These are phyloP conservation scores for Ensete glaucum DNA, from an alignment of 176 grass and related monocot genomes.

Conservation along the genomic window DNA sequence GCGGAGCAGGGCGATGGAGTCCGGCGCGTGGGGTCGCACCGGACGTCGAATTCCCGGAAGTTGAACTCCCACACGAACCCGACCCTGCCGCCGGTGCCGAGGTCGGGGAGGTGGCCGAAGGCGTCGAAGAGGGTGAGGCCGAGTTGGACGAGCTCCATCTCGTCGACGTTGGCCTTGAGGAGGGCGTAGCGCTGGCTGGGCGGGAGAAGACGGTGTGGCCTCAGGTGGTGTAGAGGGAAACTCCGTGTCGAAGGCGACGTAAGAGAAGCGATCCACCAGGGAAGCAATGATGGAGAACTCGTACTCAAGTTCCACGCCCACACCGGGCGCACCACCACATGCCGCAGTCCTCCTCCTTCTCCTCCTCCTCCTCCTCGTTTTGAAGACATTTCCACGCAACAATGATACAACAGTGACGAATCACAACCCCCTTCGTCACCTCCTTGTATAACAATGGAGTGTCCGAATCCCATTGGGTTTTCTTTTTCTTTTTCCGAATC, in stretches of 20 bases:
- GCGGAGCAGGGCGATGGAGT: slow-evolving; percentile 3
- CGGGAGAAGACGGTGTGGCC: neutral
- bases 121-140: slow-evolving; percentile 8
- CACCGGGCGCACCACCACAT: neutral
- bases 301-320: neutral
- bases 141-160: neutral
- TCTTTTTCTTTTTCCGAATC: too few relatives aligned
- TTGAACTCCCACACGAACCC: slow-evolving; percentile 9
- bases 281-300: slow-evolving; percentile 1
- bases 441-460: too few relatives aligned
- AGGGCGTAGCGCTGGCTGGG: neutral
- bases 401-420: too few relatives aligned
- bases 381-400: too few relatives aligned
- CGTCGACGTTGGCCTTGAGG: slow-evolving; percentile 12
- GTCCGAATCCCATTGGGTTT: too few relatives aligned
- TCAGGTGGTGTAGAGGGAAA: neutral
- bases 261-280: neutral
- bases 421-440: too few relatives aligned
- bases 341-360: too few relatives aligned
- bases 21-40: neutral
- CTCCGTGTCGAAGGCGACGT: slow-evolving; percentile 6
- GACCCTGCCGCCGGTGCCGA: neutral
- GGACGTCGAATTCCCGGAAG: neutral
- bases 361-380: too few relatives aligned
- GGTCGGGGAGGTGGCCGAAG: neutral